Conservation (phyloP, 192 early-diverging fungal genomes). For the Mycoemilia scoparia region DNA sequence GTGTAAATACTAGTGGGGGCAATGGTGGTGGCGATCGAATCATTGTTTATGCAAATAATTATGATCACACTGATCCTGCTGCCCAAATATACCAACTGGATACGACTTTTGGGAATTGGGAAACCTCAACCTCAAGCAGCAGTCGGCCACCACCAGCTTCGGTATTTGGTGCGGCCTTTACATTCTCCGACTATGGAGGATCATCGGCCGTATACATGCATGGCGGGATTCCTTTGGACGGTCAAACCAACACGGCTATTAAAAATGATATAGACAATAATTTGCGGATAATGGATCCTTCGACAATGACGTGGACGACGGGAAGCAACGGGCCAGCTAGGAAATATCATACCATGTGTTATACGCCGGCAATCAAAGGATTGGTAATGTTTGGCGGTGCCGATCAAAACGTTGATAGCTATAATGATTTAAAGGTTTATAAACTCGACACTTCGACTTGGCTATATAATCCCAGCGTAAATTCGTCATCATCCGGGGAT, state of each 20-base stretch:
- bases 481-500: constrained; percentile 10
- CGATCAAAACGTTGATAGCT: constrained; percentile 26
- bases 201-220: constrained; percentile 31
- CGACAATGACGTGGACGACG: constrained; percentile 36
- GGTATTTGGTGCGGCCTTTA: constrained; percentile 20
- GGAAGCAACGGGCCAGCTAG: constrained; percentile 35
- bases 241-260: constrained; percentile 9
- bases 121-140: constrained; percentile 11
- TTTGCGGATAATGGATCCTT: constrained; percentile 25
- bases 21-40: constrained; percentile 16
- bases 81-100: constrained; percentile 20
- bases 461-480: constrained; percentile 25
- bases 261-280: constrained; percentile 18
- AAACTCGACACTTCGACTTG: constrained; percentile 29
- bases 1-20: constrained; percentile 12
- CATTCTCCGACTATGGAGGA: constrained; percentile 8
- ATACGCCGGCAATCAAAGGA: constrained; percentile 31
- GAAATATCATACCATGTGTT: constrained; percentile 35
- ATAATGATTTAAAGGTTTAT: constrained; percentile 33
- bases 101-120: constrained; percentile 30
- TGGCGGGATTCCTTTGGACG: constrained; percentile 21
- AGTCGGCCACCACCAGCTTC: constrained; percentile 19
- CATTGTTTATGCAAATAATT: constrained; percentile 9
- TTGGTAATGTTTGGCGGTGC: constrained; percentile 48
- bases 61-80: constrained; percentile 3